Conservation (phyloP, 2,329 filamentous ascomycete genomes). For the Apiospora pterosperma region DNA sequence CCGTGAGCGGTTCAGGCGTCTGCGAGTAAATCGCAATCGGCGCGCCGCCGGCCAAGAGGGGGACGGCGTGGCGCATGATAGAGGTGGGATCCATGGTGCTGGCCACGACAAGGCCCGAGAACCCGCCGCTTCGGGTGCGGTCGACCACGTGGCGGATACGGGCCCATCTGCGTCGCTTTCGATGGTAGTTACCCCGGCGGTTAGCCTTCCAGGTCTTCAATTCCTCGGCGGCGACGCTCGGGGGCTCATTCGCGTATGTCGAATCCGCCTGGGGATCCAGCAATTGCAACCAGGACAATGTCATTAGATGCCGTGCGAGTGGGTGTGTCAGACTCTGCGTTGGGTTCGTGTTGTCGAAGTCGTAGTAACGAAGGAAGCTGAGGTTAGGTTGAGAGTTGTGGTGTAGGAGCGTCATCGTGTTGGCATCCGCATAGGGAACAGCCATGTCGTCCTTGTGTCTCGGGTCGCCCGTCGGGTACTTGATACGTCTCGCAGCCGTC, state of each 20-base stretch:
- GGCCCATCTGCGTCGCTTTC: slow-evolving; percentile 82
- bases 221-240: slow-evolving; percentile 53
- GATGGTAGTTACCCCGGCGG: slow-evolving; percentile 80
- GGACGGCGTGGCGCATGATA: slow-evolving; percentile 71
- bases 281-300: slow-evolving; percentile 89
- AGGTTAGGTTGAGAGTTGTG: slow-evolving; percentile 84
- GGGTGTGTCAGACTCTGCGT: slow-evolving; percentile 66
- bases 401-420: slow-evolving; percentile 79
- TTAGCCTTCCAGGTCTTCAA: slow-evolving; percentile 74
- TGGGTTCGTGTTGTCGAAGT: slow-evolving; percentile 70
- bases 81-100: slow-evolving; percentile 77
- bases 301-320: slow-evolving; percentile 75
- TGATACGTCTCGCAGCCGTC: slow-evolving; percentile 11
- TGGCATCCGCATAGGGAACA: slow-evolving; percentile 64
- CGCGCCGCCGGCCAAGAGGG: slow-evolving; percentile 78
- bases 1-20: slow-evolving; percentile 72
- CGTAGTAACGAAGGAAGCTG: slow-evolving; percentile 83
- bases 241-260: slow-evolving; percentile 66
- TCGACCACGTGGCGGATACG: slow-evolving; percentile 70
- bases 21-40: slow-evolving; percentile 84
- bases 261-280: slow-evolving; percentile 72
- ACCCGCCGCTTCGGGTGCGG: slow-evolving; percentile 69
- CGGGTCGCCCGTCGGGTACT: slow-evolving; percentile 8
- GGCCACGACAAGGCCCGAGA: slow-evolving; percentile 80
- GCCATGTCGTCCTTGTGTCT: slow-evolving; percentile 44